Percentiles rank a stretch among this genome's conserved stretches.
Conservation (phyloP, 2,329 filamentous ascomycete species). For the Clonostachys solani region DNA sequence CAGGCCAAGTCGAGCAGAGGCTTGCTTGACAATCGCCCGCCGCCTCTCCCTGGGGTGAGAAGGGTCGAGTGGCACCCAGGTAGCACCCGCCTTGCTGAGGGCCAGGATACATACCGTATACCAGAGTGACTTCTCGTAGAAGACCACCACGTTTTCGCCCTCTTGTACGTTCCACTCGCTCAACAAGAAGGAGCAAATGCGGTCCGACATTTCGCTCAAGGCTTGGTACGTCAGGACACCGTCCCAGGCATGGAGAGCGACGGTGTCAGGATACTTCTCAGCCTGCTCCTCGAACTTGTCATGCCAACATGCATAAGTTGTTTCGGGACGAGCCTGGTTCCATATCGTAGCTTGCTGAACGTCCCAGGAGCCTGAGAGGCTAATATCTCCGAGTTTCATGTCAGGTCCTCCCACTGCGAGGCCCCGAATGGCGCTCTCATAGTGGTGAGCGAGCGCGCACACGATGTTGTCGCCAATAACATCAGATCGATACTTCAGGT, state of each 20-base stretch:
- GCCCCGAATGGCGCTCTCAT: background rate
- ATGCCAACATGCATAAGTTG: background rate
- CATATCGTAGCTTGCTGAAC: constrained; percentile 4
- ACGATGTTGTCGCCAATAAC: background rate
- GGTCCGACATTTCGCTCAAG: background rate
- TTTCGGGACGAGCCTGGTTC: too few relatives aligned
- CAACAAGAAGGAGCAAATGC: constrained; percentile 4
- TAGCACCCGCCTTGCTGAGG: constrained; percentile 4
- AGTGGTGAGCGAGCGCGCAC: background rate
- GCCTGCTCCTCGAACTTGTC: constrained; percentile 1
- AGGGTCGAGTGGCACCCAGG: constrained; percentile 5
- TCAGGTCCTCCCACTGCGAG: background rate
- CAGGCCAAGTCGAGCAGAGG: background rate
- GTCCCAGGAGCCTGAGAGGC: background rate
- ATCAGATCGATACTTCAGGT: background rate
- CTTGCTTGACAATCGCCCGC: background rate
- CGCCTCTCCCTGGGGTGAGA: background rate
- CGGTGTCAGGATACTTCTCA: constrained; percentile 14
- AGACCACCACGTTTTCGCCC: constrained; percentile 4
- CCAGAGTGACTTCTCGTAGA: constrained; percentile 4
- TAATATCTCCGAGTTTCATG: background rate
- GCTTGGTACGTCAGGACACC: constrained; percentile 11
- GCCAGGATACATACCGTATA: constrained; percentile 2
- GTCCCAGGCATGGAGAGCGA: constrained; percentile 37
- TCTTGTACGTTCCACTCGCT: constrained; percentile 7